These are phyloP conservation scores for Fusarium pseudoanthophilum DNA, from an alignment of 2,329 filamentous ascomycete species.

Conservation along the genomic window DNA sequence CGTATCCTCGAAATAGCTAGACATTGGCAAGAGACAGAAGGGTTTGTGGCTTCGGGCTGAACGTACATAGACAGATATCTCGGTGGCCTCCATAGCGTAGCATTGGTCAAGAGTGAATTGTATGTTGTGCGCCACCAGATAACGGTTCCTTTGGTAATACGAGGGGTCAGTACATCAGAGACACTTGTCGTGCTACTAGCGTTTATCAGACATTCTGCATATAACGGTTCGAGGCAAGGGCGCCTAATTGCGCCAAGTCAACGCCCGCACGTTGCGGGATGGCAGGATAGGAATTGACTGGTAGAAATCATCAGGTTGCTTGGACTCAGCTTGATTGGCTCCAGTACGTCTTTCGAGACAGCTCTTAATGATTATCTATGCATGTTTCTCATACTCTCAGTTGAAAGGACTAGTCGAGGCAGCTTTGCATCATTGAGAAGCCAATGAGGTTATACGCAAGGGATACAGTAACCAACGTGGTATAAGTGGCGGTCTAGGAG, in stretches of 20 bases:
- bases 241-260: slow-evolving; percentile 19
- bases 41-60: neutral
- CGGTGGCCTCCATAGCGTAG: neutral
- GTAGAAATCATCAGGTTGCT: slow-evolving; percentile 5
- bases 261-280: slow-evolving; percentile 40
- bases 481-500: slow-evolving; percentile 16
- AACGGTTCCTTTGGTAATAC: slow-evolving; percentile 25
- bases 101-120: slow-evolving; percentile 4
- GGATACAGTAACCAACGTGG: slow-evolving; percentile 8
- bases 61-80: neutral
- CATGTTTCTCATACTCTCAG: slow-evolving; percentile 16
- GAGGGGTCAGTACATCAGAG: slow-evolving; percentile 9
- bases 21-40: slow-evolving; percentile 15
- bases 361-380: neutral
- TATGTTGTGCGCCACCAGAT: slow-evolving; percentile 29
- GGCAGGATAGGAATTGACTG: slow-evolving; percentile 25
- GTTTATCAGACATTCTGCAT: slow-evolving; percentile 24
- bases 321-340: slow-evolving; percentile 14
- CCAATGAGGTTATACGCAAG: slow-evolving; percentile 34
- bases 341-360: slow-evolving; percentile 21
- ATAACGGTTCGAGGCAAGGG: slow-evolving; percentile 28
- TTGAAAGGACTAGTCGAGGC: neutral
- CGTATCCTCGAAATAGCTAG: slow-evolving; percentile 2
- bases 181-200: slow-evolving; percentile 20
- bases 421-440: slow-evolving; percentile 6